A percentile compares a stretch with the other conserved stretches of the same genome.
phyloP scores from a whole-genome alignment of 2,329 filamentous ascomycete species.

The Colletotrichum tropicicola region DNA sequence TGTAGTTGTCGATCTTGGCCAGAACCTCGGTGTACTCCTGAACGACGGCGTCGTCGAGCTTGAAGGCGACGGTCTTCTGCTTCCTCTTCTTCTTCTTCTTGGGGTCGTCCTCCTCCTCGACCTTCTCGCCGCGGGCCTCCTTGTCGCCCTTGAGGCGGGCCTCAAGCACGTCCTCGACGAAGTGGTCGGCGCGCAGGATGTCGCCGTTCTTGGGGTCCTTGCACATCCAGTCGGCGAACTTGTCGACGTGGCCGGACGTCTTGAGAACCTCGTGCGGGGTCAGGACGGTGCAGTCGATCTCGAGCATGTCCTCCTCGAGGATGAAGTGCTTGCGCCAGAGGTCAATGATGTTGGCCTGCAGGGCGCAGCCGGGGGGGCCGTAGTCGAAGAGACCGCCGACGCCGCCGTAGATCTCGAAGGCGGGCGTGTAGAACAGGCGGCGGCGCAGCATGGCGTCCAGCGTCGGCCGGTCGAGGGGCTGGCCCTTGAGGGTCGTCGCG shows the following conservation, averaged over 20 bases:
- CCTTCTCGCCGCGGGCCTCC: constrained; percentile 85
- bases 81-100: constrained; percentile 91
- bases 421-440: constrained; percentile 92
- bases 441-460: constrained; percentile 89
- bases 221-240: constrained; percentile 99
- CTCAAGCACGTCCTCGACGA: constrained; percentile 95
- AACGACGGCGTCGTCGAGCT: constrained; percentile 86
- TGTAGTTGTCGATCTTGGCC: constrained; percentile 95
- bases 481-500: constrained; percentile 84
- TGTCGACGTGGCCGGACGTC: constrained; percentile 95
- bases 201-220: constrained; percentile 98
- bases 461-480: constrained; percentile 83
- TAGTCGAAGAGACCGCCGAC: constrained; percentile 93
- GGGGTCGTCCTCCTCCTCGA: constrained; percentile 74
- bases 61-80: constrained; percentile 80
- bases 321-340: constrained; percentile 94
- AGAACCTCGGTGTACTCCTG: constrained; percentile 92
- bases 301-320: constrained; percentile 92
- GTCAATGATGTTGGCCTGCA: constrained; percentile 89
- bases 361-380: constrained; percentile 85
- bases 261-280: constrained; percentile 95
- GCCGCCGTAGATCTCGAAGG: constrained; percentile 95
- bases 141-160: constrained; percentile 88
- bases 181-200: constrained; percentile 94
- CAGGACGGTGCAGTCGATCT: constrained; percentile 92